phyloP scores from a whole-genome alignment of 495 filamentous ascomycete species.

The Penicillium salamii region DNA sequence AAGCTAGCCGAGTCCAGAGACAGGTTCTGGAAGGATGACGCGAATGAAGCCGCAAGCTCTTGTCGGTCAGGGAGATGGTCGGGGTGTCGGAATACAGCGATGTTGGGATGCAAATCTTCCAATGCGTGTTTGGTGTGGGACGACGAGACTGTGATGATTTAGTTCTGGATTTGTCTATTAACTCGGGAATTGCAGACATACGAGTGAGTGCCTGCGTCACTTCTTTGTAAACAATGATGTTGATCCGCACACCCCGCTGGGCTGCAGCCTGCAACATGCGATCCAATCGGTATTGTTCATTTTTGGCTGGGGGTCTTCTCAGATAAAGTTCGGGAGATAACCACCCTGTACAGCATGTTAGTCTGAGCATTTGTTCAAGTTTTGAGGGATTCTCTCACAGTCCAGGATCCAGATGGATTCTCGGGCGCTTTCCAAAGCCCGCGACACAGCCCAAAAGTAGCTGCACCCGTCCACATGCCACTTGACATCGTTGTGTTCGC shows the following conservation, averaged over 20 bases:
- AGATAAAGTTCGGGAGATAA: constrained; percentile 87
- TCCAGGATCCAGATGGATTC: constrained; percentile 92
- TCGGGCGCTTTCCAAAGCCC: constrained; percentile 76
- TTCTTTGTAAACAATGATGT: constrained; percentile 96
- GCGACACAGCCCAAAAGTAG: constrained; percentile 88
- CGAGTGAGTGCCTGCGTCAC: constrained; percentile 78
- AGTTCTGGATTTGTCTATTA: not conserved
- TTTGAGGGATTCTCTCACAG: constrained; percentile 8
- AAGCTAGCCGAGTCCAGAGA: constrained; percentile 49
- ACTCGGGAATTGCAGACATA: constrained; percentile 46
- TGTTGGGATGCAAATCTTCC: constrained; percentile 79
- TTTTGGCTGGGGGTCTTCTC: constrained; percentile 75
- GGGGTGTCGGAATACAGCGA: constrained; percentile 87
- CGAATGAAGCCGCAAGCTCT: constrained; percentile 48
- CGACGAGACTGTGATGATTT: constrained; percentile 60
- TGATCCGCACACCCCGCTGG: constrained; percentile 80
- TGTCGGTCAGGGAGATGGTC: constrained; percentile 80
- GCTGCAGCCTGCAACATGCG: constrained; percentile 85
- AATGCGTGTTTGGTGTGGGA: constrained; percentile 81
- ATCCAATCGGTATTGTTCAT: constrained; percentile 85
- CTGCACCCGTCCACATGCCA: constrained; percentile 93
- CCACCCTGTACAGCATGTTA: constrained; percentile 58
- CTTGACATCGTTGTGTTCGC: constrained; percentile 67
- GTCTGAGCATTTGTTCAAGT: not conserved
- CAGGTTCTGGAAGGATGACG: constrained; percentile 50